Evolutionary conservation across 73 alveolate species (phyloP).

Genomic region (Paramecium pentaurelia): DNA sequence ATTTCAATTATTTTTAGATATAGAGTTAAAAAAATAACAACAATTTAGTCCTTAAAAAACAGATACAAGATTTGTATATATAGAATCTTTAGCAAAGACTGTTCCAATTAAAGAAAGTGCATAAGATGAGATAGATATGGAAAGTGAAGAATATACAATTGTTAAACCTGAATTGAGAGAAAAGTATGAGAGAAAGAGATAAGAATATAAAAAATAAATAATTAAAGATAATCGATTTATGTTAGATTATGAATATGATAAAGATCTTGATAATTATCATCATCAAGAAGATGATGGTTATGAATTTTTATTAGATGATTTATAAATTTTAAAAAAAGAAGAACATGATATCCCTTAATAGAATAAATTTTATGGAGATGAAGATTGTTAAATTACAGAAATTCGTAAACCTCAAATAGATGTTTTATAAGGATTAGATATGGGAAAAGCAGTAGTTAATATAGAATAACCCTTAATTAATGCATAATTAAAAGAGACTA

Average conservation of each 20-base stretch:
- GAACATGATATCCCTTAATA: background rate
- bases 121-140: background rate
- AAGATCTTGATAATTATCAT: background rate
- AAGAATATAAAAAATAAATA: background rate
- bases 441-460: background rate
- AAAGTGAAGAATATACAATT: background rate
- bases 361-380: constrained; percentile 21
- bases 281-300: background rate
- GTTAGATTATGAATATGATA: background rate
- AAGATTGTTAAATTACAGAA: background rate
- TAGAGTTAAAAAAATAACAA: background rate
- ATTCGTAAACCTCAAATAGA: background rate
- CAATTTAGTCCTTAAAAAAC: background rate
- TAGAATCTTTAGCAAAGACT: background rate
- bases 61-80: background rate
- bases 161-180: background rate
- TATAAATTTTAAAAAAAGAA: background rate
- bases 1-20: background rate
- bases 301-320: background rate
- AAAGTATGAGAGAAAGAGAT: background rate
- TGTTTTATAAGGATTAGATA: background rate
- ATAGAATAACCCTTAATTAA: background rate
- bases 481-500: constrained; percentile 5
- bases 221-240: background rate
- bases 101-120: background rate